A percentile compares a stretch with the other conserved stretches of the same genome.
These are phyloP conservation scores for Thraustochytrium striatum DNA, from an alignment of 352 stramenopile genomes.

Conservation along the genomic window DNA sequence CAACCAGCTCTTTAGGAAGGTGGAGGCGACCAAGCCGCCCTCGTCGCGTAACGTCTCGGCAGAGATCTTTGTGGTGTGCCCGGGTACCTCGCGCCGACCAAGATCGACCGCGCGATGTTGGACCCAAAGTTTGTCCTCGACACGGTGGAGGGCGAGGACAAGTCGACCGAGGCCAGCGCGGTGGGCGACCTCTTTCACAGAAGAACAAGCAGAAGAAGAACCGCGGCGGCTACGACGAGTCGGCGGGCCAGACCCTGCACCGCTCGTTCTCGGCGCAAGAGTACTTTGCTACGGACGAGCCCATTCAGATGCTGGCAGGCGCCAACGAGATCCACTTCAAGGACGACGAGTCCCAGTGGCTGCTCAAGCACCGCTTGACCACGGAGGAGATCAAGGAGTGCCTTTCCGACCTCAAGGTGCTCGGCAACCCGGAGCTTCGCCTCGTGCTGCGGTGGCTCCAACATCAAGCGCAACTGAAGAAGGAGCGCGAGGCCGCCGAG, in stretches of 20 bases:
- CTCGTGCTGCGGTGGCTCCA: slow-evolving; percentile 91
- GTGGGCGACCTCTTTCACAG: slow-evolving; percentile 93
- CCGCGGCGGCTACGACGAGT: slow-evolving; percentile 89
- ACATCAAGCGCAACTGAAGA: slow-evolving; percentile 64
- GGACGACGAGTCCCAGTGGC: slow-evolving; percentile 68
- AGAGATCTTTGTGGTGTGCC: slow-evolving; percentile 99
- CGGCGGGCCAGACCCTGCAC: slow-evolving; percentile 71
- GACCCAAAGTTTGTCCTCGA: slow-evolving; percentile 97
- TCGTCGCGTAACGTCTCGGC: slow-evolving; percentile 94
- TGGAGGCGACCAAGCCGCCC: slow-evolving; percentile 95
- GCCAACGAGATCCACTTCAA: slow-evolving; percentile 77
- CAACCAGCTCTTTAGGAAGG: slow-evolving; percentile 96
- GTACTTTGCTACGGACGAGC: slow-evolving; percentile 79
- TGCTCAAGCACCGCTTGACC: slow-evolving; percentile 69
- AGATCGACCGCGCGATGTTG: slow-evolving; percentile 94
- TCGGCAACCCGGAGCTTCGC: slow-evolving; percentile 97
- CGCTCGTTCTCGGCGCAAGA: slow-evolving; percentile 75
- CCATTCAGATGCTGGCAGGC: slow-evolving; percentile 90
- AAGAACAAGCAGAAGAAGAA: slow-evolving; percentile 91
- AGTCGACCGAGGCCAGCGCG: slow-evolving; percentile 60
- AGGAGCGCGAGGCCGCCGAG: slow-evolving; percentile 51
- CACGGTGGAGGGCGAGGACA: slow-evolving; percentile 56
- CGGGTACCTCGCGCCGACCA: slow-evolving; percentile 88
- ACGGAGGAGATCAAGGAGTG: slow-evolving; percentile 70
- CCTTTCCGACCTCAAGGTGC: slow-evolving; percentile 88